A percentile compares a stretch with the other conserved stretches of the same genome.
Conservation (phyloP, 2,329 filamentous ascomycete genomes). For the Phyllosticta ampelicida region DNA sequence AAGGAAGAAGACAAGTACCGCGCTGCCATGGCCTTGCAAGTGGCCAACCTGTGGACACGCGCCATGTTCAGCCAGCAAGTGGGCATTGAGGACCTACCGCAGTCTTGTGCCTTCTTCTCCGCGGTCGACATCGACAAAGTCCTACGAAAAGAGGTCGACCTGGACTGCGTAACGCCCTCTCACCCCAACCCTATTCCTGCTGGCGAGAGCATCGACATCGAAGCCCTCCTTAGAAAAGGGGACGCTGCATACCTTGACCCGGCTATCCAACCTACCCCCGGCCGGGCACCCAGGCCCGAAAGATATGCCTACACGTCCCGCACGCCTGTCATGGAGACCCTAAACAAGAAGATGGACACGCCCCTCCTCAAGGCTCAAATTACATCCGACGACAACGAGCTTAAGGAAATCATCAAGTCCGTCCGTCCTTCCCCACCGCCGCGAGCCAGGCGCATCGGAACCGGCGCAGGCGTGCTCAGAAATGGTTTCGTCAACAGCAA, state of each 20-base stretch:
- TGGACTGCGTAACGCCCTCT: conserved; percentile 91
- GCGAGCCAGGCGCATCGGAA: background rate
- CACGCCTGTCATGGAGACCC: conserved; percentile 58
- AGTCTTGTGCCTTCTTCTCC: conserved; percentile 90
- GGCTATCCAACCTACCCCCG: conserved; percentile 43
- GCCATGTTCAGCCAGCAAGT: conserved; percentile 97
- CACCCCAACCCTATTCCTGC: conserved; percentile 67
- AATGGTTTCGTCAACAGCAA: background rate
- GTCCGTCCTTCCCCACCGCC: background rate
- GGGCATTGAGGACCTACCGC: conserved; percentile 88
- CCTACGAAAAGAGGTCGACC: conserved; percentile 94
- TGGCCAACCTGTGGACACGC: conserved; percentile 91
- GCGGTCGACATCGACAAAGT: conserved; percentile 93
- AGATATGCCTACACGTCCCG: conserved; percentile 59
- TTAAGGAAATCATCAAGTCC: conserved; percentile 56
- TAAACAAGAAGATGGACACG: conserved; percentile 26
- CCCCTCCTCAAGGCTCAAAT: conserved; percentile 80
- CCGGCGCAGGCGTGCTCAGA: background rate
- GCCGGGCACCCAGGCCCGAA: conserved; percentile 45
- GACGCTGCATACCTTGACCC: conserved; percentile 58
- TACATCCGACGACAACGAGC: conserved; percentile 58
- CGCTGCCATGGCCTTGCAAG: conserved; percentile 82
- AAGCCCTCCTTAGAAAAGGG: conserved; percentile 64
- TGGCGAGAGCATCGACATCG: conserved; percentile 81
- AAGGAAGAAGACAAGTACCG: conserved; percentile 77